Percentiles rank a stretch among this genome's conserved stretches.
Evolutionary conservation across 257 asterid genomes (phyloP).

Genomic region (Plectranthus barbatus): DNA sequence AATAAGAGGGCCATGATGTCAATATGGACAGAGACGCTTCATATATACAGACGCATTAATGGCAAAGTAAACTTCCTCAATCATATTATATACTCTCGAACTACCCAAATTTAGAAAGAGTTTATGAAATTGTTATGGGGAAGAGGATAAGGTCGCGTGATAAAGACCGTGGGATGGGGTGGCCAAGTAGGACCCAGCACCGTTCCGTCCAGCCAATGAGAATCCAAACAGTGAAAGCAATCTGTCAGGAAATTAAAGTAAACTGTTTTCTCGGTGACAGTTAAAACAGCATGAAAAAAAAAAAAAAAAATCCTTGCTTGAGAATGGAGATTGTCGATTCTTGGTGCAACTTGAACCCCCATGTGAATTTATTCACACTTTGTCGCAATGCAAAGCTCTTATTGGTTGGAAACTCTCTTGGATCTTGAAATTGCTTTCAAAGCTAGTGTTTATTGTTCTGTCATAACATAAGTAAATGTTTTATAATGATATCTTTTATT

Average conservation of each 20-base stretch:
- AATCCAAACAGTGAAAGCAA: conserved; percentile 26
- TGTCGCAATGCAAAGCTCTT: background rate
- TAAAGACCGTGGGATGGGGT: conserved; percentile 29
- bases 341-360: background rate
- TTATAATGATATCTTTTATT: no score
- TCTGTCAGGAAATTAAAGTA: conserved; percentile 6
- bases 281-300: no score
- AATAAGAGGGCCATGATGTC: conserved; percentile 21
- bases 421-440: background rate
- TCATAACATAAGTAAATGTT: no score
- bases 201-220: conserved; percentile 44
- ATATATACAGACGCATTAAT: conserved; percentile 12
- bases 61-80: background rate
- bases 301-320: background rate
- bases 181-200: conserved; percentile 37
- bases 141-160: conserved; percentile 49
- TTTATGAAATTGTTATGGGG: conserved; percentile 13
- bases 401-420: conserved; percentile 12
- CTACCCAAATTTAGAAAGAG: conserved; percentile 30
- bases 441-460: no score
- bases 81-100: background rate
- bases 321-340: background rate
- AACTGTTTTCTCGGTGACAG: conserved; percentile 15
- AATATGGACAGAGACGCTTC: conserved; percentile 25
- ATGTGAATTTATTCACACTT: conserved; percentile 1